phyloP scores from a whole-genome alignment of 208 protist species.

The Sergeia podlipaevii region DNA sequence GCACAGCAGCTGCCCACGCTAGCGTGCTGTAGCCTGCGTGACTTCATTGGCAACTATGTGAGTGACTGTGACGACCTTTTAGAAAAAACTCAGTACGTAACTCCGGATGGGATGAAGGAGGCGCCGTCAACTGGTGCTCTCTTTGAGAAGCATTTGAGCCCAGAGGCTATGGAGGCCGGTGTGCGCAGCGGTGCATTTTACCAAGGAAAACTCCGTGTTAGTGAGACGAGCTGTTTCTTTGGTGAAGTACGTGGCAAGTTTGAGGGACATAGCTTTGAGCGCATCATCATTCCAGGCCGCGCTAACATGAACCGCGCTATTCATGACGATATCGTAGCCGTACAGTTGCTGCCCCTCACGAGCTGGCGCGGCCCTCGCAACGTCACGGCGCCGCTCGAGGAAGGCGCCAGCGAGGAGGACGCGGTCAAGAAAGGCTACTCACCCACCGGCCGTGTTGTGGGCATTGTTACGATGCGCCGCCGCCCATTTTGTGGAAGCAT shows the following conservation, averaged over 20 bases:
- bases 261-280: slow-evolving; percentile 66
- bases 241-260: slow-evolving; percentile 86
- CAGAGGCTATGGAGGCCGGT: slow-evolving; percentile 43
- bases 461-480: slow-evolving; percentile 57
- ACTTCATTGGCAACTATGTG: slow-evolving; percentile 49
- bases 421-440: slow-evolving; percentile 54
- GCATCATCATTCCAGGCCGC: slow-evolving; percentile 70
- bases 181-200: slow-evolving; percentile 55
- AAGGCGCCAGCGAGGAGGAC: slow-evolving; percentile 36
- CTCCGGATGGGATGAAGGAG: slow-evolving; percentile 74
- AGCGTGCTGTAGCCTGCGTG: slow-evolving; percentile 49
- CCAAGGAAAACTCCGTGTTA: slow-evolving; percentile 76
- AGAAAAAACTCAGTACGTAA: slow-evolving; percentile 77
- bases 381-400: slow-evolving; percentile 15
- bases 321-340: slow-evolving; percentile 77
- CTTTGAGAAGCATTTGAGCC: slow-evolving; percentile 49
- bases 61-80: slow-evolving; percentile 62
- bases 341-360: slow-evolving; percentile 57
- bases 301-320: slow-evolving; percentile 87
- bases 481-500: slow-evolving; percentile 87
- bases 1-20: slow-evolving; percentile 38
- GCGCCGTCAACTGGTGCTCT: slow-evolving; percentile 27
- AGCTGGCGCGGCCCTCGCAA: slow-evolving; percentile 33
- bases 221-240: slow-evolving; percentile 83
- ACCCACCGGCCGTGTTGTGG: slow-evolving; percentile 70